Evolutionary conservation across 306 rosid genomes (phyloP).

Genomic region (Ormosia semicastrata): DNA sequence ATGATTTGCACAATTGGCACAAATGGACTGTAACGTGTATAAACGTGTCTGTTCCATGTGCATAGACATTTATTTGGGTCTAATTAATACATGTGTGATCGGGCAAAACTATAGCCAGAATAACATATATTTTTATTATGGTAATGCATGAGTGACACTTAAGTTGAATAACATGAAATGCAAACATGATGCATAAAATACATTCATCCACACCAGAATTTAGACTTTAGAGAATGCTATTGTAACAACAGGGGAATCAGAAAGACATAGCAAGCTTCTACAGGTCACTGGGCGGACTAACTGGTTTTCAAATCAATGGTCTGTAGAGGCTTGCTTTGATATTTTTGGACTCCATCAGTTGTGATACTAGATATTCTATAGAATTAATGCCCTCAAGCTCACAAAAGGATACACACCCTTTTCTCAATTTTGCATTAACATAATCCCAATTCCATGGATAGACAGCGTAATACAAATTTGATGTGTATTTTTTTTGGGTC

Average conservation of each 20-base stretch:
- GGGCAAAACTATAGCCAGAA: background rate
- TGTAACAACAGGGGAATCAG: too few species aligned
- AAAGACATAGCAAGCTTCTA: background rate
- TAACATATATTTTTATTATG: background rate
- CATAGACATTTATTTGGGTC: background rate
- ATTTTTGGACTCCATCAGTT: too few species aligned
- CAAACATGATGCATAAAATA: background rate
- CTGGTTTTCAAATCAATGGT: too few species aligned
- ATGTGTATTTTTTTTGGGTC: background rate
- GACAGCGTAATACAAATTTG: background rate
- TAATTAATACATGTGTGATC: background rate
- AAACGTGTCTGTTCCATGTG: background rate
- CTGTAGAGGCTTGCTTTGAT: background rate
- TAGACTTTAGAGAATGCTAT: too few species aligned
- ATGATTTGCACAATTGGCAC: background rate
- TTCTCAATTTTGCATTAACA: background rate
- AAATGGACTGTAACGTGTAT: background rate
- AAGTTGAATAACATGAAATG: background rate
- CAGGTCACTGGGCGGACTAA: too few species aligned
- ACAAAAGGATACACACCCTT: background rate
- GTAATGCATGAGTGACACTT: background rate
- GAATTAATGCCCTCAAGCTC: background rate
- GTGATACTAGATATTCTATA: background rate
- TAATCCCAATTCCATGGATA: background rate
- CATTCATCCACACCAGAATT: background rate